Evolutionary conservation across 163 green algal genomes (phyloP), one percentile per base, ranked within the genome.

Genomic region (Scenedesmus sp.): DNA sequence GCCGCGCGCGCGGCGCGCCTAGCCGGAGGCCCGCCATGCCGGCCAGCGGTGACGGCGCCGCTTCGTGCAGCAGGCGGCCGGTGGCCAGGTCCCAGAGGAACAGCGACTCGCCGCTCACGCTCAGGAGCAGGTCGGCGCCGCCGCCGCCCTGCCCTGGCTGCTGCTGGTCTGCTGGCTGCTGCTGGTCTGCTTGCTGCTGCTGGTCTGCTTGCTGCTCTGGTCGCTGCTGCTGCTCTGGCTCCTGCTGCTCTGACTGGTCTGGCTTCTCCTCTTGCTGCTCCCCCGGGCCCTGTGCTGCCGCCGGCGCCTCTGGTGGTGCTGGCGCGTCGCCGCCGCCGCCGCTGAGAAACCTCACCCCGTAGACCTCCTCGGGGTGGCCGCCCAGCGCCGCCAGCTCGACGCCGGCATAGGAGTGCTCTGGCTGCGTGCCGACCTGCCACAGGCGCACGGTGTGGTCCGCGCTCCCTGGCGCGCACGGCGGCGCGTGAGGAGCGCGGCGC

Each of bases 331-430:
- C 15, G 36, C 31, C 44, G 36, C 47, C n/a, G 34, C 20, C 42
- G 39, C 48, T 48, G 22, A 88, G 29, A 20, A 87, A 81, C 36
- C 87, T 72, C 15, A 83, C 54, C 26, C 84, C 74, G 69, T 90
- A 90, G 26, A 90, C 83, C 39, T 90, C 86, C 48, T 88, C 86
- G 11, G 86, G 86, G 66, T 90, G 86, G 18, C 81, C 83, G 9
- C 62, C 34, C n/a, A 90, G 65, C 11, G 85, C 66, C 9, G 80
- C 80, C 33, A 88, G 57, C 72, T 86, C 60, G 34, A 54, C 48
- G 77, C 62, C 71, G 39, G 65, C 82, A 56, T 81, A 86, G 39
- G 67, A 83, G 45, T 24, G 24, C 24, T 60, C 11, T 11, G 17
- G 36, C 17, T 60, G 3, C 9, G 24, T 58, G 18, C 63, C 63